Percentiles rank a stretch among this genome's conserved stretches.
Evolutionary conservation across 2,329 filamentous ascomycete species (phyloP).

Genomic region (Ilyonectria sp.): DNA sequence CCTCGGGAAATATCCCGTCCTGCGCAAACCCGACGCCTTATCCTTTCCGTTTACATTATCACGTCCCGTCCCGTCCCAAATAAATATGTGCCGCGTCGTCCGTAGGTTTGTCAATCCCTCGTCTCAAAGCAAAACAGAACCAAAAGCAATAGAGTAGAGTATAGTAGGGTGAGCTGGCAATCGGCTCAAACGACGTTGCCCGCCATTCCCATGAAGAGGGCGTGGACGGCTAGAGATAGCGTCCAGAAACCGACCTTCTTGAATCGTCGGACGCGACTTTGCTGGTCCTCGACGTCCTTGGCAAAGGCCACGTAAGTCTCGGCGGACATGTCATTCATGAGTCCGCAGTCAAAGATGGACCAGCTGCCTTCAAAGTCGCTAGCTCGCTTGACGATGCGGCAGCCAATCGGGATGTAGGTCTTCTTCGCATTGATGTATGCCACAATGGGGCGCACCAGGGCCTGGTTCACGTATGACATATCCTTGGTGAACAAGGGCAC

Average conservation of each 20-base stretch:
- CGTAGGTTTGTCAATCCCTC: slow-evolving; percentile 26
- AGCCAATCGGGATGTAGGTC: slow-evolving; percentile 96
- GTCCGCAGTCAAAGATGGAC: slow-evolving; percentile 92
- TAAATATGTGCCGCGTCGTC: slow-evolving; percentile 38
- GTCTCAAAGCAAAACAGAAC: slow-evolving; percentile 11
- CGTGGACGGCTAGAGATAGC: slow-evolving; percentile 90
- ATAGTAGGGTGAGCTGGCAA: slow-evolving; percentile 22
- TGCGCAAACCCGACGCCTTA: slow-evolving; percentile 38
- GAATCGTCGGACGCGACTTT: slow-evolving; percentile 86
- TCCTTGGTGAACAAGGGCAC: slow-evolving; percentile 94
- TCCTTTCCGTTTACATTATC: slow-evolving; percentile 35
- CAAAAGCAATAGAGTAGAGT: slow-evolving; percentile 24
- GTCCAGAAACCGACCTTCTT: slow-evolving; percentile 99
- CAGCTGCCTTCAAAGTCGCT: slow-evolving; percentile 95
- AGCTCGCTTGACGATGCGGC: slow-evolving; percentile 90
- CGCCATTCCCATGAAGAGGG: slow-evolving; percentile 94
- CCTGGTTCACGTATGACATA: slow-evolving; percentile 96
- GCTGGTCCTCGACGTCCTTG: slow-evolving; percentile 89
- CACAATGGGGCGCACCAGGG: slow-evolving; percentile 94
- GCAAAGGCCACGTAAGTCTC: slow-evolving; percentile 97
- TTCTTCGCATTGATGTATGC: slow-evolving; percentile 97
- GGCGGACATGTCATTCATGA: slow-evolving; percentile 93
- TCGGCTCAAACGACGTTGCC: slow-evolving; percentile 75
- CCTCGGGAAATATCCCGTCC: slow-evolving; percentile 12
- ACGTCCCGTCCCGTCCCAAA: slow-evolving; percentile 13